Evolutionary conservation across 176 grass and related monocot species (phyloP).

Genomic region (Panicum miliaceum): DNA sequence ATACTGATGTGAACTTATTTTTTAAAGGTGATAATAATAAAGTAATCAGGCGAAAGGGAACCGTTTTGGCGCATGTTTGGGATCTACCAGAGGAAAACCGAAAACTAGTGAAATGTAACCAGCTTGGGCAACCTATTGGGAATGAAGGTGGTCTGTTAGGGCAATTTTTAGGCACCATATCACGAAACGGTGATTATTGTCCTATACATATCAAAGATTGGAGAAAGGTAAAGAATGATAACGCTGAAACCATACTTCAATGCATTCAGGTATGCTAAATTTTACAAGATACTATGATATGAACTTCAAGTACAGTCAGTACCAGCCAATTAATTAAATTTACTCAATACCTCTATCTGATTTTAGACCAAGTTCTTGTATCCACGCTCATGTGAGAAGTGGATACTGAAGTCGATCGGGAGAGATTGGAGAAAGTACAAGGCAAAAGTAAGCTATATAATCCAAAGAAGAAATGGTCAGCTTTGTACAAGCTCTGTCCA

Average conservation of each 20-base stretch:
- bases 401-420: conserved; percentile 15
- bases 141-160: conserved; percentile 30
- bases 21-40: neutral
- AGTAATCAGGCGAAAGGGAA: neutral
- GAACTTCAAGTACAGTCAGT: no score
- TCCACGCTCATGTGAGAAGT: neutral
- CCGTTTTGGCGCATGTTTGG: conserved; percentile 9
- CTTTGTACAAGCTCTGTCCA: neutral
- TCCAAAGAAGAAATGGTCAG: neutral
- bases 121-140: conserved; percentile 6
- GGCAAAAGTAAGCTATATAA: neutral
- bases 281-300: neutral
- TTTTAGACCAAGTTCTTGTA: conserved; percentile 26
- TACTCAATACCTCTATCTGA: neutral
- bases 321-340: neutral
- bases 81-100: neutral
- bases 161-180: conserved; percentile 16
- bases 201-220: neutral
- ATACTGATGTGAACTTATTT: neutral
- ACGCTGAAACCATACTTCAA: neutral
- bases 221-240: neutral
- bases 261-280: neutral
- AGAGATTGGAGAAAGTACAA: conserved; percentile 26
- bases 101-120: conserved; percentile 4
- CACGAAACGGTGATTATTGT: conserved; percentile 4